phyloP scores from a whole-genome alignment of 129 eudicot species.

The Silybum marianum region DNA sequence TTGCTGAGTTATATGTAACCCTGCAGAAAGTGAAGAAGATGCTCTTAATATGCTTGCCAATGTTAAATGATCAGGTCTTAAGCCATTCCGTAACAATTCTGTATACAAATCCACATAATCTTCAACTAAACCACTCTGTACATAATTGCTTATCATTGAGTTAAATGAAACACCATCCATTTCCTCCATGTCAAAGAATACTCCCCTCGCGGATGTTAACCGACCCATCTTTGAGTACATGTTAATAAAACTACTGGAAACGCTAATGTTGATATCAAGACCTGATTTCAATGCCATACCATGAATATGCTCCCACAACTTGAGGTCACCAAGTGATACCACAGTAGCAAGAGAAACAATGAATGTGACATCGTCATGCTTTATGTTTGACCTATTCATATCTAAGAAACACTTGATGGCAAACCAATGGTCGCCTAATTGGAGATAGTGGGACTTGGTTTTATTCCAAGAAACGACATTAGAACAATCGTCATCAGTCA shows the following conservation, averaged over 20 bases:
- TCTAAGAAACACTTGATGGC: constrained; percentile 33
- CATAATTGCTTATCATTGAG: constrained; percentile 42
- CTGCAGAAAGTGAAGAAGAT: constrained; percentile 34
- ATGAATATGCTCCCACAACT: constrained; percentile 45
- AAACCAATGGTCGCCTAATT: constrained; percentile 34
- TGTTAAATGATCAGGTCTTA: constrained; percentile 50
- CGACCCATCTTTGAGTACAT: constrained; percentile 49
- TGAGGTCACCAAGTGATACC: constrained; percentile 21
- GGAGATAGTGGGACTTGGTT: constrained; percentile 41
- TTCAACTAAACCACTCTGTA: constrained; percentile 45
- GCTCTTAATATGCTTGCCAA: constrained; percentile 48
- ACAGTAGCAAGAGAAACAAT: constrained; percentile 34
- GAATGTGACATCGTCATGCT: constrained; percentile 35
- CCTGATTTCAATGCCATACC: constrained; percentile 43
- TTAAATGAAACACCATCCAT: constrained; percentile 49
- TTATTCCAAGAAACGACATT: constrained; percentile 40
- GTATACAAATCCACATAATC: constrained; percentile 36
- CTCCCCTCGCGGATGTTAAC: constrained; percentile 33
- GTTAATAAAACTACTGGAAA: constrained; percentile 46
- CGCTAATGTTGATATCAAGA: constrained; percentile 21
- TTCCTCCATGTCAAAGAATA: constrained; percentile 42
- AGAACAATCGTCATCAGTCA: constrained; percentile 24
- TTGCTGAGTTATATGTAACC: constrained; percentile 38
- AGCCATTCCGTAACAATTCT: constrained; percentile 29
- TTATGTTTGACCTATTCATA: constrained; percentile 36